A percentile compares a stretch with the other conserved stretches of the same genome.
Evolutionary conservation across 1,139 yeast genomes (phyloP).

Genomic region (Diutina neorugosa): DNA sequence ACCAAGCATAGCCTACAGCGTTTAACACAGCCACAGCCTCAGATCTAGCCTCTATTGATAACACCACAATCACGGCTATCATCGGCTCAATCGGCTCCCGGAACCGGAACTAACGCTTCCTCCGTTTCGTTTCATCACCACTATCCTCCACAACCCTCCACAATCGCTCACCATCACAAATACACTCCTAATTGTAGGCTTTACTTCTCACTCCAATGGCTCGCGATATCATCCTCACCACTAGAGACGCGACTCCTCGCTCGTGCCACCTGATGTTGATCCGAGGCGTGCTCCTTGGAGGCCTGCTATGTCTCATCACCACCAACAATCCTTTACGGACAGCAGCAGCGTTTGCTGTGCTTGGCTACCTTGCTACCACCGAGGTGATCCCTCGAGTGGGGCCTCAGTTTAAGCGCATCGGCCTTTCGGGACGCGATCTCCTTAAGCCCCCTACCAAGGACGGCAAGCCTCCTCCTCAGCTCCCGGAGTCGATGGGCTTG

Average conservation of each 20-base stretch:
- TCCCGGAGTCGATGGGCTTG: slow-evolving; percentile 89
- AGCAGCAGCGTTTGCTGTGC: slow-evolving; percentile 50
- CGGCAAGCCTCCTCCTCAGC: slow-evolving; percentile 10
- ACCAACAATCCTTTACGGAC: slow-evolving; percentile 28
- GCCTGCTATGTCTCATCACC: slow-evolving; percentile 6
- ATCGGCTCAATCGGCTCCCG: background rate
- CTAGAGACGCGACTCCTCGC: background rate
- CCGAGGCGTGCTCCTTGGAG: background rate
- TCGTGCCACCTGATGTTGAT: background rate
- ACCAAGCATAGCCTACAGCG: background rate
- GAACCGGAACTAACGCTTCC: background rate
- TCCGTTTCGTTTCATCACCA: background rate
- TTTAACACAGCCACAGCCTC: no score
- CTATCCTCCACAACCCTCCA: background rate
- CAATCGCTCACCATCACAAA: no score
- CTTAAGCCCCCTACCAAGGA: slow-evolving; percentile 58
- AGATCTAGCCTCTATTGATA: background rate
- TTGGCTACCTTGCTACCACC: slow-evolving; percentile 52
- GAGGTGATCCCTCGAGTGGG: slow-evolving; percentile 57
- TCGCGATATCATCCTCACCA: background rate
- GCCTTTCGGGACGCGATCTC: slow-evolving; percentile 74
- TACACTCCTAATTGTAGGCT: background rate
- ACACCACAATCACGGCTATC: background rate
- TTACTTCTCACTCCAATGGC: background rate
- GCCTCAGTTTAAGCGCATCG: slow-evolving; percentile 58